Evolutionary conservation across 495 filamentous ascomycete genomes (phyloP), one percentile per base, ranked within the genome.

Genomic region (Letharia lupina): DNA sequence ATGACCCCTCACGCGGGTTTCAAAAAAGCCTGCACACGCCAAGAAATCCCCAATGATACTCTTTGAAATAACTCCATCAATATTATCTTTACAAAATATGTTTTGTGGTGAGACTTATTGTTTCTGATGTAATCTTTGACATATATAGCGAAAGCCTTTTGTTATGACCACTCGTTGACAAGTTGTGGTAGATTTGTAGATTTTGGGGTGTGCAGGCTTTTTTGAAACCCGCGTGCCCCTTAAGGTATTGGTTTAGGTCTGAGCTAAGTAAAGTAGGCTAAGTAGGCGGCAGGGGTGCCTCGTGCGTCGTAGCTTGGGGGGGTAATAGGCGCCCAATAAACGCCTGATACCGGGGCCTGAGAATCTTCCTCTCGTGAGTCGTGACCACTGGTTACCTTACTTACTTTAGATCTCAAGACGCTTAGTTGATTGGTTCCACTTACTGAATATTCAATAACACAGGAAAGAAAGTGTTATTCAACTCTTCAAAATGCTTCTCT

Each of bases 261-360:
- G 20, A 50, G 47, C 47, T 28, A 28, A 28, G 23, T 28, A 28
- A 28, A 28, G 23, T 28, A 28, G 47, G 12, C 33, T 54, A n/a
- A n/a, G n/a, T n/a, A 31, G 28, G 28, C 50, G 50, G 50, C 50
- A 54, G 50, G 50, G 50, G 50, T 54, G 50, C 50, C 10, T 54
- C 50, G 28, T 54, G 50, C 8, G 2, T 52, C 13, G n/a, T 12
- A 52, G 48, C 48, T 13, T n/a, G 20, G 45, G 16, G 44, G 4
- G 20, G 2, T 28, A 52, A 28, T 28, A 54, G 50, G 50, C 23
- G 50, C 50, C 50, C 50, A 54, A 31, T 54, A 23, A 48, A 48
- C 45, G 20, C 45, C 18, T 1, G 45, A 48, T n/a, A 48, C 45
- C 23, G 23, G 23, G 23, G 23, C 23, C 23, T 23, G 20, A 4